A percentile compares a stretch with the other conserved stretches of the same genome.
These are phyloP conservation scores for Sugiyamaella marilandica DNA, from an alignment of 805 yeast species.

Conservation along the genomic window DNA sequence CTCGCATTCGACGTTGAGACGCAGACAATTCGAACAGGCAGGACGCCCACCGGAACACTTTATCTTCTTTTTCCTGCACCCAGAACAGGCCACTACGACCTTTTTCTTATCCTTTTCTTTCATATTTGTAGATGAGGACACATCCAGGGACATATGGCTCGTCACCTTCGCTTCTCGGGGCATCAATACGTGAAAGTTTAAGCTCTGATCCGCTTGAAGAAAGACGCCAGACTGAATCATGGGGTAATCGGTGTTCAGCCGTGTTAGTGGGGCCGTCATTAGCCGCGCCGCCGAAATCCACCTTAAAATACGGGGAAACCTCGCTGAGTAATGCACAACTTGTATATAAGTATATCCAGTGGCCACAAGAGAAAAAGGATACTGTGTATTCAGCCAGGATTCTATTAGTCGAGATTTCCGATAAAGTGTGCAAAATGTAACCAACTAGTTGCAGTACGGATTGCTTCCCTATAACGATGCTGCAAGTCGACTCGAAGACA, in stretches of 20 bases:
- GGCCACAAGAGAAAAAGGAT: no score
- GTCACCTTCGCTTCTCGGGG: not conserved
- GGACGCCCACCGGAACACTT: slow-evolving; percentile 36
- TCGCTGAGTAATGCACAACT: no score
- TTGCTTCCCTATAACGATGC: no score
- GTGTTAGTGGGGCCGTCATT: not conserved
- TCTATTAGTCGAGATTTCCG: no score
- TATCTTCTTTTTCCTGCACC: slow-evolving; percentile 35
- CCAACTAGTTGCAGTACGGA: no score
- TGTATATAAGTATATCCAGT: no score
- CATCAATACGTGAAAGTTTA: not conserved
- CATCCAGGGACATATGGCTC: not conserved
- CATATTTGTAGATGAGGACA: not conserved
- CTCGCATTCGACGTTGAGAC: slow-evolving; percentile 31
- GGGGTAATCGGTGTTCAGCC: not conserved
- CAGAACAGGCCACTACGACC: slow-evolving; percentile 33
- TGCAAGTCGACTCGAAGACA: no score
- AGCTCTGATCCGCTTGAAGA: not conserved
- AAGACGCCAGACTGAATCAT: not conserved
- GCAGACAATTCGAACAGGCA: slow-evolving; percentile 34
- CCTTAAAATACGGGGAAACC: no score
- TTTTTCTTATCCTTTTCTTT: slow-evolving; percentile 21
- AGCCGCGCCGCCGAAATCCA: not conserved
- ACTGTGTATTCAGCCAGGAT: no score
- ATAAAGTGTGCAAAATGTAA: no score